Percentiles rank a stretch among this genome's conserved stretches.
phyloP scores from a whole-genome alignment of 371 early-diverging fungal species.

The Amoeboaphelidium protococcarum region DNA sequence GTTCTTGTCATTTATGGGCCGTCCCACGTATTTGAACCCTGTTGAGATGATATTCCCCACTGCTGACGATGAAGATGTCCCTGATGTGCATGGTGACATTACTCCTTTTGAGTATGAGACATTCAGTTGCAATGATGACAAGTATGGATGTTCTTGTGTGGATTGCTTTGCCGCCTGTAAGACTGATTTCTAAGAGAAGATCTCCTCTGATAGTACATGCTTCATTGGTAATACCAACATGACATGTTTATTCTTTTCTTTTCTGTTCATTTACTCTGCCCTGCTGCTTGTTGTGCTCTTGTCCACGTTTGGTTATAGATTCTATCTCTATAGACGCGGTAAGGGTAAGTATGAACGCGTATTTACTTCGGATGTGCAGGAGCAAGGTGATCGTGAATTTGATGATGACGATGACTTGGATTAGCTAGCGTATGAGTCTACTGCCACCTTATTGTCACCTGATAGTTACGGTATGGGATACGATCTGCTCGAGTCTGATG shows the following conservation, averaged over 20 bases:
- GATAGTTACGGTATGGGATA: too few species aligned
- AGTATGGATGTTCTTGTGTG: constrained; percentile 36
- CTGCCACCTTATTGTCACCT: too few species aligned
- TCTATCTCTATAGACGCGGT: too few species aligned
- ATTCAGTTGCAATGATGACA: constrained; percentile 24
- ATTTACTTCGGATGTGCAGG: too few species aligned
- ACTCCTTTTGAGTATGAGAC: constrained; percentile 17
- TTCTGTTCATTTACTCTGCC: constrained; percentile 19
- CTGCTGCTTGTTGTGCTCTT: constrained; percentile 11
- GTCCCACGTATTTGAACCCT: background rate
- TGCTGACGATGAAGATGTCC: constrained; percentile 2
- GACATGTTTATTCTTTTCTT: constrained; percentile 27
- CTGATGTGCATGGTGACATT: background rate
- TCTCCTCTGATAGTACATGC: constrained; percentile 15
- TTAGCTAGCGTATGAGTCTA: too few species aligned
- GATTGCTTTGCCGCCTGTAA: constrained; percentile 36
- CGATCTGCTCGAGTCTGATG: too few species aligned
- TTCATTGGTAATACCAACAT: constrained; percentile 15
- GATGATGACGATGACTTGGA: too few species aligned
- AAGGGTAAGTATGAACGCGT: too few species aligned
- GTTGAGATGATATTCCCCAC: background rate
- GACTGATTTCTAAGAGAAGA: constrained; percentile 14
- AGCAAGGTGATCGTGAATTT: too few species aligned
- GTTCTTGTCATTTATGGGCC: constrained; percentile 34
- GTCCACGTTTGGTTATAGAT: background rate